Base-by-base conservation (phyloP, 2,329 filamentous ascomycete genomes). In the Blastomyces parvus region DNA sequence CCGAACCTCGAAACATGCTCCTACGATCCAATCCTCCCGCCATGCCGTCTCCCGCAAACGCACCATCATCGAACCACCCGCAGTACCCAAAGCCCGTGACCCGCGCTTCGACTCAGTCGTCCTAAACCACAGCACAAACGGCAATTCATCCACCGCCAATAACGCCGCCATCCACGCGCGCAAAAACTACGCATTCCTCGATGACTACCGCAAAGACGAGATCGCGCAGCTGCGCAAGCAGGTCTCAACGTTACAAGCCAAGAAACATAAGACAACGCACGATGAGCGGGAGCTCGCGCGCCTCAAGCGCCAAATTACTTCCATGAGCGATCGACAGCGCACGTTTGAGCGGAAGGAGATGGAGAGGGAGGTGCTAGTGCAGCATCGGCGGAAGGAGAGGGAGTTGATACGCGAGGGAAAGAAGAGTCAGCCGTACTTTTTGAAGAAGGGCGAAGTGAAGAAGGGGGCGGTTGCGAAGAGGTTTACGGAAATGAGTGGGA, bases 391-490 rank as follows among this genome's bases (percentile, higher is more conserved):
- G 77, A 83, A 86, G 74, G 94, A 99, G 81, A 91, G 90, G 78
- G 88, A 92, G 74, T 79, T 89, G 65, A 86, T 97, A 60, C 86
- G 86, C 70, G 85, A 95, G 78, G 94, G 94, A 65, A 97, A 97
- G 85, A 80, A 80, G 72, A 74, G 71, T 60, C 86, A 84, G 73
- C 93, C 94, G 0, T 99, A 91, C 78, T 97, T 90, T 77, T 80
- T 97, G 70, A 99, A 99, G 84, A 88, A 87, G 79, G 86, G 87
- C 72, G 93, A 97, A 78, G 85, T 94, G 81, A 96, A 94, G 86
- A 91, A 93, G 81, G 81, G 88, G 76, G 81, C 91, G 63, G 79
- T 97, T 66, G 81, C 89, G 72, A 87, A 94, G 70, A 86, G 88
- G 73, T 97, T 89, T 76, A 84, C 87, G 69, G 84, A 84, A 64